phyloP scores from a whole-genome alignment of 257 asterid genomes.

The Ballota nigra region DNA sequence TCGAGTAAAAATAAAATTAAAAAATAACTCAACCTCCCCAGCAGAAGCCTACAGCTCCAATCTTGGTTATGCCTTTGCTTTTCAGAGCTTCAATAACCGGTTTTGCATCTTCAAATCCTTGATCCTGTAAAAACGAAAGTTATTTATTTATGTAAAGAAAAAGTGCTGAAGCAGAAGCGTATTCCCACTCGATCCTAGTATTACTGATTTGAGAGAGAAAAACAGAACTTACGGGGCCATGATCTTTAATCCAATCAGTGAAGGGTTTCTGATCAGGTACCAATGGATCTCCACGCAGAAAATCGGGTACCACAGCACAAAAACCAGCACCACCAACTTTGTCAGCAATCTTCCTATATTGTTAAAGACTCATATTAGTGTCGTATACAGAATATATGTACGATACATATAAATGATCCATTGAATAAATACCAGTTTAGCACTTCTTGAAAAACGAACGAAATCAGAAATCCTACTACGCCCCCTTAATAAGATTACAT shows the following conservation, averaged over 20 bases:
- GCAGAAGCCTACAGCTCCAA: conserved; percentile 72
- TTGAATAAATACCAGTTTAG: not conserved
- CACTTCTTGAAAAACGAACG: not conserved
- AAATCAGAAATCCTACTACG: not conserved
- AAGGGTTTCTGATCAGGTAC: conserved; percentile 27
- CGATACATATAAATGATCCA: no score
- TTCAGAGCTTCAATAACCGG: conserved; percentile 55
- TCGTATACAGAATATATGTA: no score
- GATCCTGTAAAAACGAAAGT: conserved; percentile 33
- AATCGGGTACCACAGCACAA: conserved; percentile 62
- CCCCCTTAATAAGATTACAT: no score
- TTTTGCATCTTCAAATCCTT: conserved; percentile 60
- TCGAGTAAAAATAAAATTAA: not conserved
- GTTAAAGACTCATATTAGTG: not conserved
- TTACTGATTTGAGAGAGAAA: not conserved
- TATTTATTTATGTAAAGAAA: not conserved
- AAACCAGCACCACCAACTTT: conserved; percentile 62
- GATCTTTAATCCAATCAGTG: conserved; percentile 48
- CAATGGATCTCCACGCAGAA: conserved; percentile 53
- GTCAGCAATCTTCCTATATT: conserved; percentile 64
- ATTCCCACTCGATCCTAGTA: not conserved
- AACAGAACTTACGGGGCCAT: conserved; percentile 54
- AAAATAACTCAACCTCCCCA: conserved; percentile 54
- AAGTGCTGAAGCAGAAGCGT: not conserved
- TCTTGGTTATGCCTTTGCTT: conserved; percentile 49